Conservation (phyloP, 2,329 filamentous ascomycete genomes). For the Mollisia scopiformis region DNA sequence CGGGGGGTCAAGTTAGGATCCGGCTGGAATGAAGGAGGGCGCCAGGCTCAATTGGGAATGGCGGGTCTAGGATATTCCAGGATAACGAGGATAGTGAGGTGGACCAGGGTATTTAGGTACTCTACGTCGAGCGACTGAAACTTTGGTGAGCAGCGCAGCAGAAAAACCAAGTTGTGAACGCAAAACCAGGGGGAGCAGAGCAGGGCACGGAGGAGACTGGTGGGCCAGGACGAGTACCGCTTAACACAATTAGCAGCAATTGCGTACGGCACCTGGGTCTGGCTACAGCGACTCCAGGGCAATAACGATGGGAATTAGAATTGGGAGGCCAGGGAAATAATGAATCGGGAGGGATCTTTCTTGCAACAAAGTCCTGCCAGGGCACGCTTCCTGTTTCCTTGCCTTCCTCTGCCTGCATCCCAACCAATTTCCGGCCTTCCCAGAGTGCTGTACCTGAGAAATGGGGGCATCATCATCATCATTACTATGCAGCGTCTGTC, state of each 20-base stretch:
- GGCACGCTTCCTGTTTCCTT: neutral
- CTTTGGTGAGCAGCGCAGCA: neutral
- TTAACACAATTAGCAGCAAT: neutral
- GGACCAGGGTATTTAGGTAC: neutral
- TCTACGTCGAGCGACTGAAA: neutral
- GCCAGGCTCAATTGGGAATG: conserved; percentile 12
- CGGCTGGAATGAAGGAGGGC: conserved; percentile 22
- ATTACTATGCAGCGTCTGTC: neutral
- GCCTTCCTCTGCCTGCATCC: neutral
- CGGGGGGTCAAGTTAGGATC: conserved; percentile 6
- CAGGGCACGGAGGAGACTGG: too few relatives aligned
- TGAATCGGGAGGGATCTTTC: too few relatives aligned
- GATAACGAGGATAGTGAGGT: neutral
- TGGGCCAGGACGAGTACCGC: too few relatives aligned
- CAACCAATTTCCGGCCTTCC: conserved; percentile 1
- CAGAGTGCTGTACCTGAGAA: neutral
- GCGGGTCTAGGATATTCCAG: neutral
- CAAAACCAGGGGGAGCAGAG: neutral
- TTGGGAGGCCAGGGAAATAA: too few relatives aligned
- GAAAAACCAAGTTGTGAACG: neutral
- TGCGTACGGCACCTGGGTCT: conserved; percentile 1
- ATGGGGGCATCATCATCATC: neutral
- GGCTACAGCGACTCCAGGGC: too few relatives aligned
- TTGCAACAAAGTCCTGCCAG: too few relatives aligned
- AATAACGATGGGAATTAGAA: too few relatives aligned